These are phyloP conservation scores for Scedosporium minutisporum DNA, from an alignment of 2,329 filamentous ascomycete species.

Conservation along the genomic window DNA sequence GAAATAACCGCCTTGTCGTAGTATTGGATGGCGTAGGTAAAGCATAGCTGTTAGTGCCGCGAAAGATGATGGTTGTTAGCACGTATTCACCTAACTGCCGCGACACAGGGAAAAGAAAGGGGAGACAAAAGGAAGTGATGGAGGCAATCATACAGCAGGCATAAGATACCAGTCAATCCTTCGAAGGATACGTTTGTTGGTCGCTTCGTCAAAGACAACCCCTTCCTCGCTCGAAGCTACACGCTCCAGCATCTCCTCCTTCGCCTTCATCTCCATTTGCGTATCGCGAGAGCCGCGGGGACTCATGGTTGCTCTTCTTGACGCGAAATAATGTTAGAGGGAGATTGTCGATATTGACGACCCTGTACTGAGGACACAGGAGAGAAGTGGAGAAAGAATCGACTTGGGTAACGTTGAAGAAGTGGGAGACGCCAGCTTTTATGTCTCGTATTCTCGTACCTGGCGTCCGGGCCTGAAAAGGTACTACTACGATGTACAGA, in stretches of 20 bases:
- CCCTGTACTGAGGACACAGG: no score
- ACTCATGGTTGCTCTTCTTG: neutral
- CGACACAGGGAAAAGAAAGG: neutral
- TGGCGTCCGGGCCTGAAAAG: no score
- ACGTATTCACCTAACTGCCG: no score
- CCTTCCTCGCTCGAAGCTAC: neutral
- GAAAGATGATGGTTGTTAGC: neutral
- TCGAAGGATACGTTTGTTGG: slow-evolving; percentile 20
- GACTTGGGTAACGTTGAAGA: no score
- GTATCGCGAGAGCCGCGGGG: neutral
- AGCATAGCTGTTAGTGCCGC: slow-evolving; percentile 9
- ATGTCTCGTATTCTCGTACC: no score
- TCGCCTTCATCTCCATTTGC: neutral
- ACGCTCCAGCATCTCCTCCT: neutral
- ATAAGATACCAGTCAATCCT: slow-evolving; percentile 14
- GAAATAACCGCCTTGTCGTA: slow-evolving; percentile 16
- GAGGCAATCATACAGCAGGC: slow-evolving; percentile 7
- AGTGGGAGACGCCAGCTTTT: no score
- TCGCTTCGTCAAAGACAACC: slow-evolving; percentile 1
- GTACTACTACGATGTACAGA: no score
- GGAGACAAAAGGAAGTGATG: neutral
- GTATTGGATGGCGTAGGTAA: slow-evolving; percentile 15
- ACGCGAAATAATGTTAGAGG: no score
- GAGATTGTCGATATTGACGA: no score
- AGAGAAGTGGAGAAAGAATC: no score